Base-by-base conservation (phyloP, 1,139 yeast genomes). In the Suhomyces taliae region DNA sequence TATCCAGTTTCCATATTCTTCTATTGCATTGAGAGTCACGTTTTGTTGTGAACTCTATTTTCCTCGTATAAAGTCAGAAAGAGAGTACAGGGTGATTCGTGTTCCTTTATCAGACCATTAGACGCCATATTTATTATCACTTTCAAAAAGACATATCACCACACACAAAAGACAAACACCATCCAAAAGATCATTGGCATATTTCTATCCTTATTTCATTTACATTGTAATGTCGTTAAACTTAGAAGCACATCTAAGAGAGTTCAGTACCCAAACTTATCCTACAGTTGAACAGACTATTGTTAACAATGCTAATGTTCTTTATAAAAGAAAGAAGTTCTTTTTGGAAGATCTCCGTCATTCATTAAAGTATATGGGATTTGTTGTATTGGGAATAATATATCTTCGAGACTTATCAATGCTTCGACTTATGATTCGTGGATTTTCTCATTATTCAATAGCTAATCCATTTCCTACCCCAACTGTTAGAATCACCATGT, bases 241-340 rank as follows among this genome's bases (percentile, higher is more conserved):
- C 41, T 41, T 64, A 29, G 64, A 65, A 38, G 46, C 52, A 10
- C 60, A 59, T 38, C 57, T 69, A 45, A 63, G 60, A 44, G 68
- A 61, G 47, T 73, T 71, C 49, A 61, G 62, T 36, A 48, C 57
- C 12, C 72, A 64, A 53, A 55, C 53, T 38, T 66, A 62, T 45
- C 80, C 80, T 3, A 65, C 72, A 0, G 64, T 63, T 9, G 74
- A 72, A 41, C 70, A 74, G 56, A 73, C 76, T 4, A 53, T 63
- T 12, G 50, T 49, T 32, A 69, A 72, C 52, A 74, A 74, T 55
- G 65, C 66, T 2, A 49, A 65, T n/a, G 63, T 67, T 32, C 63
- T 74, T 27, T 70, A 72, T 49, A 71, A 70, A 52, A 63, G 76
- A 26, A 74, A 72, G 59, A 69, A 70, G 54, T 64, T 56, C 55